phyloP scores from a whole-genome alignment of 768 basidiomycete species.

The Pleurotus sapidus region DNA sequence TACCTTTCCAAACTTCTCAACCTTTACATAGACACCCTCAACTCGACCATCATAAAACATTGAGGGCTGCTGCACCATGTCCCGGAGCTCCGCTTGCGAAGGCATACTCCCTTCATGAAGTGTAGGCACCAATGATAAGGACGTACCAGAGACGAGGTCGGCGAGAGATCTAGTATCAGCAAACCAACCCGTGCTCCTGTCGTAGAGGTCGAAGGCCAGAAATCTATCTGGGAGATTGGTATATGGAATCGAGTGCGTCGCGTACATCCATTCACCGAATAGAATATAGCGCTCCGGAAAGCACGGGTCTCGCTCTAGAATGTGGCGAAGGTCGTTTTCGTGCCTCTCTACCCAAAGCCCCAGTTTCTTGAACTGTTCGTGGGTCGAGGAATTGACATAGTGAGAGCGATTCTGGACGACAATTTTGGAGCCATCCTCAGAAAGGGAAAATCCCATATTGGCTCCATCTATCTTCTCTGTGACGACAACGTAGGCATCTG shows the following conservation, averaged over 20 bases:
- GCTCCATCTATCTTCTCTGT: conserved; percentile 69
- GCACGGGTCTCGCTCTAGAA: conserved; percentile 46
- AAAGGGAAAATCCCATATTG: conserved; percentile 64
- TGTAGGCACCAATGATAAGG: conserved; percentile 40
- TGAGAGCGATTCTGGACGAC: conserved; percentile 63
- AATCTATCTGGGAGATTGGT: conserved; percentile 51
- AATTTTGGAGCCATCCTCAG: conserved; percentile 39
- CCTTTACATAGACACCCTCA: conserved; percentile 59
- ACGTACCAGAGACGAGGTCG: conserved; percentile 32
- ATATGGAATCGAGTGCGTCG: conserved; percentile 61
- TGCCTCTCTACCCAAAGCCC: conserved; percentile 53
- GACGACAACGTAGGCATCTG: conserved; percentile 37
- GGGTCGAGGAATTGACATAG: conserved; percentile 50
- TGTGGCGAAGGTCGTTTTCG: conserved; percentile 33
- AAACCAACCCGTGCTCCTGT: conserved; percentile 43
- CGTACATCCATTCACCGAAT: conserved; percentile 64
- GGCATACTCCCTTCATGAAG: conserved; percentile 41
- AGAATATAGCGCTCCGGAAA: conserved; percentile 58
- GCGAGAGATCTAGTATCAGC: conserved; percentile 31
- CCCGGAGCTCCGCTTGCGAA: conserved; percentile 31
- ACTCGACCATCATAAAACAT: conserved; percentile 44
- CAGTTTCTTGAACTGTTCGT: conserved; percentile 61
- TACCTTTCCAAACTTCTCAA: conserved; percentile 39
- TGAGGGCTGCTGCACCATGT: conserved; percentile 44
- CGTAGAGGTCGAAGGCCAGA: conserved; percentile 59